Evolutionary conservation across 2,329 filamentous ascomycete species (phyloP), one percentile per base, ranked within the genome.

Genomic region (Diaporthe sp.): DNA sequence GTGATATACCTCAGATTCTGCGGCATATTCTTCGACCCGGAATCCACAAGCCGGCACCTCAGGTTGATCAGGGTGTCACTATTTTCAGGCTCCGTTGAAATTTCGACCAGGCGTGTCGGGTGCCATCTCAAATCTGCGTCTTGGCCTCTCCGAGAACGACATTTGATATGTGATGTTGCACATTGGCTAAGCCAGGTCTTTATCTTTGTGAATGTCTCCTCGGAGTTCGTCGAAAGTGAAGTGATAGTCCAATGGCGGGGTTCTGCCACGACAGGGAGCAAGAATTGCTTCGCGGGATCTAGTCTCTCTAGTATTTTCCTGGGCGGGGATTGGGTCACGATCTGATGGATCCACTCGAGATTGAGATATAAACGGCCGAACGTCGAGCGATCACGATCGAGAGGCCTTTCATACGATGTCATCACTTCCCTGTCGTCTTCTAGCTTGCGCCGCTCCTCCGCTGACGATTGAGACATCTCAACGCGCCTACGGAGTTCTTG

Each of bases 131-230:
- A 7, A 2, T 38, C 50, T 7, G 7, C 7, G 3, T n/a, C n/a
- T n/a, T 25, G 6, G 1, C 19, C 5, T 38, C 13, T 42, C 19
- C 47, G 66, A 17, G 19, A 1, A 35, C 15, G 33, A 35, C 45
- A 69, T 25, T n/a, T 25, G 9, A 9, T 5, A 40, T 69, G 66
- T 35, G 8, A 17, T 22, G 30, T 52, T 2, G 3, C 33, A 55
- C 66, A 69, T 40, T 2, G 40, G 10, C 17, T 13, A 6, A 69
- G 66, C 66, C 66, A 55, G 3, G 22, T 6, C 15, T 38, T 38
- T 3, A 69, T 40, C 47, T 69, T 69, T 28, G 30, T 22, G 22
- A 69, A 55, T 19, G 47, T 69, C n/a, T 69, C 66, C 6, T 52
- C 66, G 7, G 66, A 69, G 0, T 28, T 28, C 2, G 66, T 54